Conservation (phyloP, 2,329 filamentous ascomycete species). For the Trichoderma simmonsii region DNA sequence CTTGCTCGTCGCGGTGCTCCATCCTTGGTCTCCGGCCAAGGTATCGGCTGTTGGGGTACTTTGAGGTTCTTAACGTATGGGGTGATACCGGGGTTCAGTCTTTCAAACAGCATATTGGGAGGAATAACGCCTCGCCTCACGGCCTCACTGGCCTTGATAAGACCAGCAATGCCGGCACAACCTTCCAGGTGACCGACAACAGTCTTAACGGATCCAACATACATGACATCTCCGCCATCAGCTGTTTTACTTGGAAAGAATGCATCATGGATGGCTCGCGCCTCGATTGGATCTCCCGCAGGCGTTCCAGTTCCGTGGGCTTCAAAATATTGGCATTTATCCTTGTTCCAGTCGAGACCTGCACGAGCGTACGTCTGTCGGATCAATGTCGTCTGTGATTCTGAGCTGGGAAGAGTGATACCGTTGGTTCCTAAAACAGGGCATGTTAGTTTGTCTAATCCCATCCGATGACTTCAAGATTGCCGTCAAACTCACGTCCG, state of each 20-base stretch:
- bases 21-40: constrained; percentile 24
- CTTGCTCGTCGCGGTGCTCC: constrained; percentile 22
- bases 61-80: constrained; percentile 24
- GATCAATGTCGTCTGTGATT: constrained; percentile 41
- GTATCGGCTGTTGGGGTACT: constrained; percentile 22
- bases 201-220: constrained; percentile 17
- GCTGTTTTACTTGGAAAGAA: constrained; percentile 30
- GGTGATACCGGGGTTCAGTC: constrained; percentile 28
- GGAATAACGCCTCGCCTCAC: constrained; percentile 22
- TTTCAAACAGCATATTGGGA: constrained; percentile 32
- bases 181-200: constrained; percentile 7
- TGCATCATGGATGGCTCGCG: not conserved
- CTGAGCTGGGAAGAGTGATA: constrained; percentile 32
- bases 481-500: constrained; percentile 9
- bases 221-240: not conserved
- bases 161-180: not conserved
- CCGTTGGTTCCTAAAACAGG: constrained; percentile 10
- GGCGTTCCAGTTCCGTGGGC: constrained; percentile 42
- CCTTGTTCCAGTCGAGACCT: constrained; percentile 32
- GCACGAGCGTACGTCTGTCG: constrained; percentile 36
- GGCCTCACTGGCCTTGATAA: not conserved
- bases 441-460: not conserved
- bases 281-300: constrained; percentile 42
- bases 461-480: not conserved
- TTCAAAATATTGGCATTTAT: constrained; percentile 43